Conservation (phyloP, 1,284 basidiomycete genomes). For the Melanopsichium pennsylvanicum region DNA sequence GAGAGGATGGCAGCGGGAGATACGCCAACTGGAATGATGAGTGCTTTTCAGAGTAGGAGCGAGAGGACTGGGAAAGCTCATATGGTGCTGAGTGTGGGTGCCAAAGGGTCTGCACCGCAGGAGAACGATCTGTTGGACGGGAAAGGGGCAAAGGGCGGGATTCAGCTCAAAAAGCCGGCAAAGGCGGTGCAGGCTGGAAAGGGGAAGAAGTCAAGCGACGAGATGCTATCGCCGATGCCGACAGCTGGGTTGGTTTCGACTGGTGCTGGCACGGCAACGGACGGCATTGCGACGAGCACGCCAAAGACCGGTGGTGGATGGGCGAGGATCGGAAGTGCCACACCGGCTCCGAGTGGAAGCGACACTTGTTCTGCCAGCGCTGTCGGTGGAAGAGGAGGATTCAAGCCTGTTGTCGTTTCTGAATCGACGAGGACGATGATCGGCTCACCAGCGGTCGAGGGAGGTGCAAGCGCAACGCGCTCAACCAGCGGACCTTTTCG, state of each 20-base stretch:
- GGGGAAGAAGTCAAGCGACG: slow-evolving; percentile 4
- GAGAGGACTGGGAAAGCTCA: slow-evolving; percentile 63
- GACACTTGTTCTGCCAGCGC: no score
- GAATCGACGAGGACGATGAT: no score
- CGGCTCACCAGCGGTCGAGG: no score
- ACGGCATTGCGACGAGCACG: slow-evolving; percentile 3
- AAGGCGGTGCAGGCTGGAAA: background rate
- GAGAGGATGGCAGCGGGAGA: slow-evolving; percentile 64
- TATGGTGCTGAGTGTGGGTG: slow-evolving; percentile 64
- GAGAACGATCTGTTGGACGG: slow-evolving; percentile 54
- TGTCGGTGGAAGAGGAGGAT: no score
- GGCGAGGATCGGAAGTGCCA: slow-evolving; percentile 38
- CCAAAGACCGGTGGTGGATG: slow-evolving; percentile 30
- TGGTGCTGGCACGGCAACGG: slow-evolving; percentile 1
- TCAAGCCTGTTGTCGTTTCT: no score
- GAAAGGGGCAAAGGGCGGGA: slow-evolving; percentile 1
- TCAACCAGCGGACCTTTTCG: slow-evolving; percentile 12
- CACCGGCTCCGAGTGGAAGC: slow-evolving; percentile 10
- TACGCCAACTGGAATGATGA: slow-evolving; percentile 58
- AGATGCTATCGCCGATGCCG: slow-evolving; percentile 9
- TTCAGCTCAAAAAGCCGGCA: slow-evolving; percentile 26
- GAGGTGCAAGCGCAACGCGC: no score
- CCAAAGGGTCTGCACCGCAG: slow-evolving; percentile 56
- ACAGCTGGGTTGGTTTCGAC: background rate
- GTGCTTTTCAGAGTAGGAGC: slow-evolving; percentile 57